Conservation (phyloP, 169 alveolate genomes). For the Amoebophrya sp. region DNA sequence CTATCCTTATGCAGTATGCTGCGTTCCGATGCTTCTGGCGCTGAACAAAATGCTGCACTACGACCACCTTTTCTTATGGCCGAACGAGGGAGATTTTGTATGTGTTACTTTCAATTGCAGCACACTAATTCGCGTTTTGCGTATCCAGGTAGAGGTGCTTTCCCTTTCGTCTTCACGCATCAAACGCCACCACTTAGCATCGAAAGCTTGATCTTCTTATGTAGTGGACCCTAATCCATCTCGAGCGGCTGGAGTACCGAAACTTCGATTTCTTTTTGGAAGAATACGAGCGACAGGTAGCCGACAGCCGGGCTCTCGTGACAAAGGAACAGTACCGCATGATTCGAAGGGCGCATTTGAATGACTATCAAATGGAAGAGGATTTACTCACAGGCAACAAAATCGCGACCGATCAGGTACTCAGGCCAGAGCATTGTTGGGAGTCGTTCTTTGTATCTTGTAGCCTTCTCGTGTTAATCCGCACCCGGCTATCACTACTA, state of each 20-base stretch:
- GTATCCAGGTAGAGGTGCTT: too few species aligned
- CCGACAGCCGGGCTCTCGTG: neutral
- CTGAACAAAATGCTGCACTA: neutral
- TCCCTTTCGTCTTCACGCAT: too few species aligned
- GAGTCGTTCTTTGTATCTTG: too few species aligned
- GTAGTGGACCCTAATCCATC: too few species aligned
- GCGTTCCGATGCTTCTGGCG: neutral
- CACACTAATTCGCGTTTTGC: too few species aligned
- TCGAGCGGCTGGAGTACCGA: conserved; percentile 12
- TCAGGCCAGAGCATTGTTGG: too few species aligned
- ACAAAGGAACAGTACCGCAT: conserved; percentile 9
- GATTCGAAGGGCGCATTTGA: neutral
- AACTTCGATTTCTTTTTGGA: neutral
- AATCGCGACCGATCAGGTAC: conserved; percentile 13
- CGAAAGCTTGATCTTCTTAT: too few species aligned
- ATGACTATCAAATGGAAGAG: neutral
- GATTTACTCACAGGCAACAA: neutral
- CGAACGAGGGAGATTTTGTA: too few species aligned
- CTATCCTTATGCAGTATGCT: conserved; percentile 10
- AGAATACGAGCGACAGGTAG: neutral
- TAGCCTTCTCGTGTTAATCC: too few species aligned
- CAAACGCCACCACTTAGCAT: too few species aligned
- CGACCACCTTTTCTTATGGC: neutral
- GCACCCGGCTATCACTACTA: too few species aligned
- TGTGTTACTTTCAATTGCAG: too few species aligned